Evolutionary conservation across 2,329 filamentous ascomycete genomes (phyloP).

Genomic region (Claviceps arundinis): DNA sequence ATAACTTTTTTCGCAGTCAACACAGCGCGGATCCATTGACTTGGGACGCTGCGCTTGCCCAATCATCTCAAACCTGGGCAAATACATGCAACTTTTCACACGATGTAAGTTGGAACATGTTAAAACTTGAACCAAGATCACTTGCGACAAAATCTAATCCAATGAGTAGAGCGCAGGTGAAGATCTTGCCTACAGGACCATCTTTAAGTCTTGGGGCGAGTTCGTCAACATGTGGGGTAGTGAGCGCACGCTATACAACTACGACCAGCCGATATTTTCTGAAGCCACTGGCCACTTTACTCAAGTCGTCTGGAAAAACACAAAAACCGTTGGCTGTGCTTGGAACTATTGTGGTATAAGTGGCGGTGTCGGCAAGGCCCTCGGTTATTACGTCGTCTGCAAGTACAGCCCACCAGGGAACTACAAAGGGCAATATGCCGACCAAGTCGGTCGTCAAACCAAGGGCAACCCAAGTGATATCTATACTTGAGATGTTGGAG

Average conservation of each 20-base stretch:
- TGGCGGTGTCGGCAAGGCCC: neutral
- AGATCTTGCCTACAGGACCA: conserved; percentile 1
- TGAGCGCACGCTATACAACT: conserved; percentile 1
- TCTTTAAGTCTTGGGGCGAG: neutral
- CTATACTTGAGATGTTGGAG: neutral
- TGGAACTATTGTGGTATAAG: neutral
- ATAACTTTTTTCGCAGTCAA: conserved; percentile 1
- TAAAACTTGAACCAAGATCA: no score
- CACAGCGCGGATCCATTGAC: neutral
- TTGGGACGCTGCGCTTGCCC: neutral
- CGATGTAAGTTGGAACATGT: neutral
- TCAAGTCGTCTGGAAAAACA: conserved; percentile 1
- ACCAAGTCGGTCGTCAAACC: neutral
- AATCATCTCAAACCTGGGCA: neutral
- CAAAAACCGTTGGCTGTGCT: neutral
- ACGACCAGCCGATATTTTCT: neutral
- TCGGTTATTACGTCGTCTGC: conserved; percentile 1
- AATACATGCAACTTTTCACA: conserved; percentile 1
- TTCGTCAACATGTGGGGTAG: conserved; percentile 1
- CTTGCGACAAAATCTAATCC: neutral
- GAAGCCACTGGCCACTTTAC: neutral
- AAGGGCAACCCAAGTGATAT: neutral
- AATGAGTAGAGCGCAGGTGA: neutral
- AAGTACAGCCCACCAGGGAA: conserved; percentile 1
- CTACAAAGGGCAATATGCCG: neutral